These are phyloP conservation scores for Lactarius indigo DNA, from an alignment of 768 basidiomycete species.

Conservation along the genomic window DNA sequence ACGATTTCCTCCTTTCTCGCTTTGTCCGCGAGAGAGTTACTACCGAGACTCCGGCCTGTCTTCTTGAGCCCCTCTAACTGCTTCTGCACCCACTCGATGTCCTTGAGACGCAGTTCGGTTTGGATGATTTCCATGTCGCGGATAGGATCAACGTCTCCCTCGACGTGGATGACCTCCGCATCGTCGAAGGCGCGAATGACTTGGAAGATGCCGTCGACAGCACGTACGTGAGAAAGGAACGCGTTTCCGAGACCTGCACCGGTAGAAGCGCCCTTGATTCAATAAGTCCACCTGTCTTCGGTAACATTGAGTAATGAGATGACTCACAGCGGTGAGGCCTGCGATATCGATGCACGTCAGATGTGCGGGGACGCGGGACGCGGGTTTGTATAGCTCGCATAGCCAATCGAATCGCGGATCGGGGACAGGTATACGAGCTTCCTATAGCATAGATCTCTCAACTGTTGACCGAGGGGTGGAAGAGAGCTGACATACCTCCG, in stretches of 20 bases:
- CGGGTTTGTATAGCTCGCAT: constrained; percentile 85
- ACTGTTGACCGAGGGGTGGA: not conserved
- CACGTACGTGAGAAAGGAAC: constrained; percentile 95
- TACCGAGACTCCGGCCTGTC: constrained; percentile 65
- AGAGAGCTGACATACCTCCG: constrained; percentile 46
- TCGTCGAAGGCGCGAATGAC: constrained; percentile 98
- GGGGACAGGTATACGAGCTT: constrained; percentile 94
- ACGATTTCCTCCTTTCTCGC: constrained; percentile 96
- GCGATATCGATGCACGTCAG: constrained; percentile 99
- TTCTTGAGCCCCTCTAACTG: constrained; percentile 76
- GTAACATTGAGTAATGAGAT: not conserved
- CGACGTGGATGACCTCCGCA: constrained; percentile 98
- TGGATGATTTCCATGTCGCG: constrained; percentile 98
- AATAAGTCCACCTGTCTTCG: constrained; percentile 14
- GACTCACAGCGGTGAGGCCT: constrained; percentile 84
- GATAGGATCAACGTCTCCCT: constrained; percentile 93
- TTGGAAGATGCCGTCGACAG: constrained; percentile 99
- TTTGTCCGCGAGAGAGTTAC: constrained; percentile 81
- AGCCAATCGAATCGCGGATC: constrained; percentile 96
- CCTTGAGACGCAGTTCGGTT: constrained; percentile 91
- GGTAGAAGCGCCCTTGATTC: constrained; percentile 81
- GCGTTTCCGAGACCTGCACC: constrained; percentile 97
- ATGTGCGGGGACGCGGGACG: constrained; percentile 84
- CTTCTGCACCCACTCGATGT: constrained; percentile 99
- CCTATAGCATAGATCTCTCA: constrained; percentile 34